Evolutionary conservation across 441 rosid species (phyloP), one percentile per base, ranked within the genome.

Genomic region (Dalechampia spathulata): DNA sequence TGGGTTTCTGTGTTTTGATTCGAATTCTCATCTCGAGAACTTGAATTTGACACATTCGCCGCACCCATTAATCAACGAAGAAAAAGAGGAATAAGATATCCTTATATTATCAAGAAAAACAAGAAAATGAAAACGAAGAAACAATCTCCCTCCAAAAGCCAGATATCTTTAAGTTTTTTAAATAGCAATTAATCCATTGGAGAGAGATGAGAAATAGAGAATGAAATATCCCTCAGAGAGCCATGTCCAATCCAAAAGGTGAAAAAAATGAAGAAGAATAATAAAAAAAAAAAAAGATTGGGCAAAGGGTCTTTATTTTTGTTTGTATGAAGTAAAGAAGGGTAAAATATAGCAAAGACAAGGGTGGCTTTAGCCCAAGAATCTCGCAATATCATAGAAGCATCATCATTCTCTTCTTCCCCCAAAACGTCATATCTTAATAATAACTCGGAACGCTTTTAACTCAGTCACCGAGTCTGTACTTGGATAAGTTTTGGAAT

Each of bases 11-110:
- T 47, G 47, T 41, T 59, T 12, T 1, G n/a, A 37, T 28, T 54
- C 39, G 11, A 11, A 55, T 67, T 60, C 36, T 38, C 69, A 12
- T 34, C 26, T 34, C 55, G 61, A 25, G 72, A 61, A 60, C 62
- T 59, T 28, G 78, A 62, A 51, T 38, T 58, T 44, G 80, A 53
- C 63, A 46, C 15, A 26, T 41, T 68, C 26, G 50, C 74, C 1
- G 66, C 53, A 54, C 72, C 80, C 89, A 82, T 82, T 27, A 53
- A 38, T 42, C 19, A 17, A 52, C 43, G 15, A 52, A 7, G 10
- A 46, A 26, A 6, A 39, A 48, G 5, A 12, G 34, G 19, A 22
- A 17, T 2, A 32, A 42, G 16, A 22, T 39, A 34, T 6, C 42
- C 28, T 41, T 7, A 41, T 32, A 43, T 45, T 43, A 39, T 43